These are phyloP conservation scores for Silybum marianum DNA, from an alignment of 129 eudicot genomes.

Conservation along the genomic window DNA sequence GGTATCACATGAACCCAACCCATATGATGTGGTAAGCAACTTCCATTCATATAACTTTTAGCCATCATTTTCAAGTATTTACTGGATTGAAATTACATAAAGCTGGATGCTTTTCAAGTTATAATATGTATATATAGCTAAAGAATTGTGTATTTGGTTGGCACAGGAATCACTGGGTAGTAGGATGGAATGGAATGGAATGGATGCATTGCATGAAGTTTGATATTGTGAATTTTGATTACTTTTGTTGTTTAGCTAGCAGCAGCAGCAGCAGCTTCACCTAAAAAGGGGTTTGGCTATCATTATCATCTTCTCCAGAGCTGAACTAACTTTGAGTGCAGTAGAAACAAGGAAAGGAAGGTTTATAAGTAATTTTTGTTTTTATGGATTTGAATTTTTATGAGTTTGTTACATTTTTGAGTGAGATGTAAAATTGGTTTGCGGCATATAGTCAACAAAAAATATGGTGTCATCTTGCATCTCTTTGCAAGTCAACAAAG, in stretches of 20 bases:
- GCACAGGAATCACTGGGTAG: conserved; percentile 48
- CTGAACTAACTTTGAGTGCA: conserved; percentile 46
- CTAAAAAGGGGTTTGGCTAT: conserved; percentile 26
- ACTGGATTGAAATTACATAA: no score
- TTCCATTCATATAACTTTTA: no score
- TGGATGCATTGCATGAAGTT: conserved; percentile 33
- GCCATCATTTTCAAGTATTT: no score
- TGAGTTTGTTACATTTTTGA: conserved; percentile 33
- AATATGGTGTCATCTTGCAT: conserved; percentile 40
- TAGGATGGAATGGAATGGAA: conserved; percentile 3
- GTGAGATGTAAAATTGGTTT: conserved; percentile 63
- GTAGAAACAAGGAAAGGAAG: conserved; percentile 10
- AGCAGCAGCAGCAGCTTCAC: conserved; percentile 7
- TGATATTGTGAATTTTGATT: conserved; percentile 39
- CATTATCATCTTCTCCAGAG: conserved; percentile 25
- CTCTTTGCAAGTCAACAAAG: conserved; percentile 30
- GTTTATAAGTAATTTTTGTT: conserved; percentile 22
- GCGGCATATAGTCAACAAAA: conserved; percentile 53
- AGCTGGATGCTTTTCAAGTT: background rate
- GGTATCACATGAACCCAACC: no score
- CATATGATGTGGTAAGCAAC: no score
- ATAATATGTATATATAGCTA: background rate
- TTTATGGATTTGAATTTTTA: conserved; percentile 27
- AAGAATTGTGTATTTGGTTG: background rate
- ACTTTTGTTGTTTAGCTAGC: conserved; percentile 7